Percentiles rank a stretch among this genome's conserved stretches.
Evolutionary conservation across 345 rosid genomes (phyloP).

Genomic region (Xanthoceras sorbifolium): DNA sequence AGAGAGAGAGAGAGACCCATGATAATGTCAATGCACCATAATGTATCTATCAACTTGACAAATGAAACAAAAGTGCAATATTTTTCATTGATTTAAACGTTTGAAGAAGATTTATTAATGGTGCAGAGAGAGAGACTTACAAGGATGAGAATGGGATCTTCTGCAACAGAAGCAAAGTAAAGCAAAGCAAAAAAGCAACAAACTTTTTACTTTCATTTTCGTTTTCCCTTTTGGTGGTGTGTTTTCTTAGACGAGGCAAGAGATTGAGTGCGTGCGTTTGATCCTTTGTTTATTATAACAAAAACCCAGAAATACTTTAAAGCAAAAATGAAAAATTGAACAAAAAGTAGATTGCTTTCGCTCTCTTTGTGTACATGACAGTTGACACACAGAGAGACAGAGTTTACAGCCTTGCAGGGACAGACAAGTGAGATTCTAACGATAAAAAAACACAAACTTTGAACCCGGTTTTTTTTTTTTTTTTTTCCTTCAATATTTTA

Average conservation of each 20-base stretch:
- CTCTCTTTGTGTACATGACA: background rate
- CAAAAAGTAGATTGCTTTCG: background rate
- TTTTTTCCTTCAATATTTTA: background rate
- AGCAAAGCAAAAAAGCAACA: constrained; percentile 7
- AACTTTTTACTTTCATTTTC: constrained; percentile 9
- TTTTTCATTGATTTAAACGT: constrained; percentile 8
- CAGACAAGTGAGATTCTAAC: constrained; percentile 8
- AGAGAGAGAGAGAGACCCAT: constrained; percentile 9
- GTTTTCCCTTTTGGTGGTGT: background rate
- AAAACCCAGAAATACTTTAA: background rate
- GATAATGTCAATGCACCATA: background rate
- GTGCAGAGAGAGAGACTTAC: constrained; percentile 20
- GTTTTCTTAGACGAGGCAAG: constrained; percentile 45
- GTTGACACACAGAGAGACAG: background rate
- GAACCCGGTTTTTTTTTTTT: background rate
- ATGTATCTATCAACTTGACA: constrained; percentile 26
- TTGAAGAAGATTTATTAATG: constrained; percentile 21
- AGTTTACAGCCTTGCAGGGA: background rate
- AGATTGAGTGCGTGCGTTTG: constrained; percentile 43
- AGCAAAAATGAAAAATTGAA: background rate
- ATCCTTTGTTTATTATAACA: background rate
- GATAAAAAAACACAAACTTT: background rate
- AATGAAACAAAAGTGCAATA: background rate
- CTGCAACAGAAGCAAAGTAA: constrained; percentile 34
- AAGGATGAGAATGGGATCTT: constrained; percentile 42